Percentiles rank a stretch among this genome's conserved stretches.
Conservation (phyloP, 768 basidiomycete genomes). For the Galerina sulciceps region DNA sequence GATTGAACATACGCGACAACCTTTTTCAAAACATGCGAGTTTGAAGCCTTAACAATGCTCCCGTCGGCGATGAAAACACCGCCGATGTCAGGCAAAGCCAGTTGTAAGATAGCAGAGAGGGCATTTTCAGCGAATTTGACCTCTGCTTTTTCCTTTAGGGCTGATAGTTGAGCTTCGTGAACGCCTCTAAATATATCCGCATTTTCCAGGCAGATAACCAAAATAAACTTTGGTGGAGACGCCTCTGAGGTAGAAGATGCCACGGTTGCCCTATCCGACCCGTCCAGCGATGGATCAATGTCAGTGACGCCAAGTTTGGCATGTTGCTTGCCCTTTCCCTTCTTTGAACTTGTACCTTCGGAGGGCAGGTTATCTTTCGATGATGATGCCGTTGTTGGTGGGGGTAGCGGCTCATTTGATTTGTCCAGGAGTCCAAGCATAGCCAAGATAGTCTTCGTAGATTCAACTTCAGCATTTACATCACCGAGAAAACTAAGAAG, state of each 20-base stretch:
- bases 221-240: conserved; percentile 9
- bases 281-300: no score
- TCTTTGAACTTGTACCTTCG: not conserved
- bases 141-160: conserved; percentile 17
- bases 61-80: conserved; percentile 35
- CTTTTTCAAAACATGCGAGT: conserved; percentile 22
- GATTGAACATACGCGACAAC: conserved; percentile 29
- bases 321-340: not conserved
- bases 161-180: conserved; percentile 13
- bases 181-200: conserved; percentile 2
- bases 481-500: conserved; percentile 45
- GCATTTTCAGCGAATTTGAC: conserved; percentile 18
- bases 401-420: conserved; percentile 4
- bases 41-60: conserved; percentile 18
- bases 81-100: conserved; percentile 27
- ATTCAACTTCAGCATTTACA: conserved; percentile 41
- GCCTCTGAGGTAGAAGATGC: not conserved
- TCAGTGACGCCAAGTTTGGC: no score
- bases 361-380: not conserved
- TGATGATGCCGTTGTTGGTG: not conserved
- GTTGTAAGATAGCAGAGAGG: conserved; percentile 21
- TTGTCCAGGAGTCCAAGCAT: conserved; percentile 40
- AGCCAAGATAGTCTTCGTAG: conserved; percentile 37
- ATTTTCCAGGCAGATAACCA: conserved; percentile 16
- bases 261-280: not conserved